A percentile compares a stretch with the other conserved stretches of the same genome.
Evolutionary conservation across 345 rosid genomes (phyloP).

Genomic region (Camelina laxa): DNA sequence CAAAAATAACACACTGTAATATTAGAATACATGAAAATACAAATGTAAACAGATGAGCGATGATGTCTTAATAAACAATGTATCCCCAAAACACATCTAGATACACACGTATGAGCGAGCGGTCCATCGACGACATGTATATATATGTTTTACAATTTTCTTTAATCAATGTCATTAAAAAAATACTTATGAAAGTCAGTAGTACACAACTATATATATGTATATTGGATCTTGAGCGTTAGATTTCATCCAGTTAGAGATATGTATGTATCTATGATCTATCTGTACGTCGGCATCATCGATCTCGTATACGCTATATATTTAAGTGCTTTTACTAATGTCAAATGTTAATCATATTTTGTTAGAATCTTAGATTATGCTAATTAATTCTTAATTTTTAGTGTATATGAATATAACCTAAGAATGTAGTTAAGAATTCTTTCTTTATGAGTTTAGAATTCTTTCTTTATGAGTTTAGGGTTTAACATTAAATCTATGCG

Average conservation of each 20-base stretch:
- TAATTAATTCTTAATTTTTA: background rate
- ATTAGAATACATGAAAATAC: background rate
- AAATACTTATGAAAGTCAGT: conserved; percentile 10
- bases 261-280: background rate
- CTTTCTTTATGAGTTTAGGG: background rate
- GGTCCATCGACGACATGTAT: background rate
- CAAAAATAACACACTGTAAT: background rate
- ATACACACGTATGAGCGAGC: background rate
- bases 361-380: background rate
- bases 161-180: background rate
- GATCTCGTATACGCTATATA: background rate
- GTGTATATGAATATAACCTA: background rate
- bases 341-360: background rate
- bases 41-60: conserved; percentile 7
- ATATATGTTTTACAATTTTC: background rate
- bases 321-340: background rate
- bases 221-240: background rate
- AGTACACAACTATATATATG: background rate
- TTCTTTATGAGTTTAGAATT: background rate
- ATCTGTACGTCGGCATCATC: background rate
- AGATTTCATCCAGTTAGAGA: background rate
- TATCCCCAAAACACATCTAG: background rate
- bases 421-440: background rate
- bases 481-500: background rate
- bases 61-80: conserved; percentile 11